Percentiles rank a stretch among this genome's conserved stretches.
phyloP scores from a whole-genome alignment of 1,284 basidiomycete genomes.

The Entoloma clypeatum region DNA sequence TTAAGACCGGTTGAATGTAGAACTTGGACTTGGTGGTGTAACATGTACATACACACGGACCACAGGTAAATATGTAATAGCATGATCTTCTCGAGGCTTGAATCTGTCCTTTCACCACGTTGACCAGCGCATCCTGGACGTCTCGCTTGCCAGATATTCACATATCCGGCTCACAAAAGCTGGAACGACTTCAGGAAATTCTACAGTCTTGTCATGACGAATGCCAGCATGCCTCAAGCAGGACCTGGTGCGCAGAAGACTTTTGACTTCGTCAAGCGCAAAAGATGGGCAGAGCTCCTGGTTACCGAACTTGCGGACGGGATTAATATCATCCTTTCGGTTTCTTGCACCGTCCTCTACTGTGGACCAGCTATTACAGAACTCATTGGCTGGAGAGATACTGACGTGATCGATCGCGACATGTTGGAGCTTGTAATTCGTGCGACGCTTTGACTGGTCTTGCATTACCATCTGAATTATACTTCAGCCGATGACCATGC shows the following conservation, averaged over 20 bases:
- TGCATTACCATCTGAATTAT: conserved; percentile 11
- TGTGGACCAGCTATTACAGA: conserved; percentile 67
- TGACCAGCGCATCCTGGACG: no score
- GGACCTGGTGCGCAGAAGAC: conserved; percentile 21
- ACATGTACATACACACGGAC: not conserved
- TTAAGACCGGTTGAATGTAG: conserved; percentile 30
- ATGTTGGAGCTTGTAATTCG: conserved; percentile 64
- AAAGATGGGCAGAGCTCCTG: conserved; percentile 83
- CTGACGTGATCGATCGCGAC: conserved; percentile 66
- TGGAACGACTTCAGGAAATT: no score
- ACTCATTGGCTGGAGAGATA: conserved; percentile 71
- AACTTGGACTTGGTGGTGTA: conserved; percentile 2
- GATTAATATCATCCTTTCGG: conserved; percentile 65
- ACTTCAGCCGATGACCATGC: conserved; percentile 56
- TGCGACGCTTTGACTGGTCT: conserved; percentile 31
- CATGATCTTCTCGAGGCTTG: no score
- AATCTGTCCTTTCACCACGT: no score
- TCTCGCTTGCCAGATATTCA: no score
- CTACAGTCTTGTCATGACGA: no score
- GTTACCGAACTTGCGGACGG: conserved; percentile 73
- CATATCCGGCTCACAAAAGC: no score
- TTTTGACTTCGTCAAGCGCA: conserved; percentile 82
- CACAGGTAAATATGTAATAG: no score
- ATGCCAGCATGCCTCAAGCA: conserved; percentile 7
- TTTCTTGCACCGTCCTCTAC: conserved; percentile 60